A percentile compares a stretch with the other conserved stretches of the same genome.
These are phyloP conservation scores for Cucurbita maxima DNA, from an alignment of 306 rosid genomes.

Conservation along the genomic window DNA sequence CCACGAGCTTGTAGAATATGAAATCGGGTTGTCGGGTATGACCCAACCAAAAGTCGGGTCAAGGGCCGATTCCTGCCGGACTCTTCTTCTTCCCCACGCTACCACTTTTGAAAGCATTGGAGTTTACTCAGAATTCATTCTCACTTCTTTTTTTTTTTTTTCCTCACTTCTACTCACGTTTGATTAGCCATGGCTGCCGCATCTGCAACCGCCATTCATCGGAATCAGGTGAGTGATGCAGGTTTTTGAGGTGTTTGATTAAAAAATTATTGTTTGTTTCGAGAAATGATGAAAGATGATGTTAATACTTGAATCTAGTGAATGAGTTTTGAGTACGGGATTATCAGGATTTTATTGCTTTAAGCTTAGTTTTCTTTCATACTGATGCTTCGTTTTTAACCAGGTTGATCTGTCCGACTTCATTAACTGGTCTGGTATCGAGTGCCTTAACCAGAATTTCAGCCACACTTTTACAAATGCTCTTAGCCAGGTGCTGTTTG, in stretches of 20 bases:
- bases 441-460: constrained; percentile 85
- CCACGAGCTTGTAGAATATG: neutral
- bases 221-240: constrained; percentile 56
- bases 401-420: constrained; percentile 93
- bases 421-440: constrained; percentile 81
- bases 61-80: neutral
- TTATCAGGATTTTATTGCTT: neutral
- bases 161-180: neutral
- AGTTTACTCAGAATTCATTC: neutral
- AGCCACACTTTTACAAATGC: constrained; percentile 59
- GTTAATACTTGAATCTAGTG: neutral
- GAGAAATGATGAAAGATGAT: neutral
- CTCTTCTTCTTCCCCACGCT: neutral
- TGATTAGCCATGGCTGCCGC: constrained; percentile 66
- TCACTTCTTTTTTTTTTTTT: neutral
- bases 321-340: neutral
- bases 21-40: neutral
- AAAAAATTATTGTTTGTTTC: neutral
- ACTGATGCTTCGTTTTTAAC: constrained; percentile 5
- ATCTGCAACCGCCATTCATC: constrained; percentile 59
- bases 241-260: constrained; percentile 5
- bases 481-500: constrained; percentile 46
- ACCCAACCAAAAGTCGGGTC: neutral
- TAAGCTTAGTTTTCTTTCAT: neutral
- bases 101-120: neutral